A percentile compares a stretch with the other conserved stretches of the same genome.
These are phyloP conservation scores for Ophiostoma ulmi DNA, from an alignment of 2,329 filamentous ascomycete species.

Conservation along the genomic window DNA sequence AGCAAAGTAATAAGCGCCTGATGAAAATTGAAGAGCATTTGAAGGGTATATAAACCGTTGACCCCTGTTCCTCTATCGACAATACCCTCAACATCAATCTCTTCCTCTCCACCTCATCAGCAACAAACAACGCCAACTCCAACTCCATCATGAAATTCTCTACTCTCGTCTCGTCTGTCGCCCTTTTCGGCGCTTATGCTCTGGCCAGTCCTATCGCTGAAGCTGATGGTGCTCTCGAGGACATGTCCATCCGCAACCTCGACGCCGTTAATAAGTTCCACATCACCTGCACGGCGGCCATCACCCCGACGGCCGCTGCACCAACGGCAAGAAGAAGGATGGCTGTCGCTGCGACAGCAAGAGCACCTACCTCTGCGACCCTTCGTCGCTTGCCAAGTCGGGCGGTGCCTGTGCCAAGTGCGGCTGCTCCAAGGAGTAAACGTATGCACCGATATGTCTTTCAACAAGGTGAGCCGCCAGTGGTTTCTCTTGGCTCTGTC, in stretches of 20 bases:
- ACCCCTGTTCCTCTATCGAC: background rate
- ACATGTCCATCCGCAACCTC: background rate
- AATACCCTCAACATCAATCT: background rate
- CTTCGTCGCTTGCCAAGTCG: background rate
- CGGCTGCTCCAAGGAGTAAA: slow-evolving; percentile 5
- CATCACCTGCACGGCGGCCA: slow-evolving; percentile 10
- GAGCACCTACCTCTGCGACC: slow-evolving; percentile 18
- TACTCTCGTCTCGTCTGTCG: background rate
- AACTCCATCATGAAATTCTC: slow-evolving; percentile 1
- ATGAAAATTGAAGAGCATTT: background rate
- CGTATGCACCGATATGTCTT: background rate
- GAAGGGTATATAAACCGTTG: background rate
- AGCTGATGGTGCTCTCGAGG: background rate
- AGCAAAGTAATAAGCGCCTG: background rate
- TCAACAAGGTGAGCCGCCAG: background rate
- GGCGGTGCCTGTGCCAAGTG: slow-evolving; percentile 19
- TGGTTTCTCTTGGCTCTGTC: background rate
- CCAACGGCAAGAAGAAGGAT: slow-evolving; percentile 4
- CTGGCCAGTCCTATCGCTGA: background rate
- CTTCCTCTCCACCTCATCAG: background rate
- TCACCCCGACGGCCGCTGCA: slow-evolving; percentile 2
- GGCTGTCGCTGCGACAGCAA: slow-evolving; percentile 16
- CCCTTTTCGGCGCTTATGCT: background rate
- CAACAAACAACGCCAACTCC: background rate
- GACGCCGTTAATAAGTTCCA: background rate